phyloP scores from a whole-genome alignment of 2,329 filamentous ascomycete species.

The Pyrenophora teres region DNA sequence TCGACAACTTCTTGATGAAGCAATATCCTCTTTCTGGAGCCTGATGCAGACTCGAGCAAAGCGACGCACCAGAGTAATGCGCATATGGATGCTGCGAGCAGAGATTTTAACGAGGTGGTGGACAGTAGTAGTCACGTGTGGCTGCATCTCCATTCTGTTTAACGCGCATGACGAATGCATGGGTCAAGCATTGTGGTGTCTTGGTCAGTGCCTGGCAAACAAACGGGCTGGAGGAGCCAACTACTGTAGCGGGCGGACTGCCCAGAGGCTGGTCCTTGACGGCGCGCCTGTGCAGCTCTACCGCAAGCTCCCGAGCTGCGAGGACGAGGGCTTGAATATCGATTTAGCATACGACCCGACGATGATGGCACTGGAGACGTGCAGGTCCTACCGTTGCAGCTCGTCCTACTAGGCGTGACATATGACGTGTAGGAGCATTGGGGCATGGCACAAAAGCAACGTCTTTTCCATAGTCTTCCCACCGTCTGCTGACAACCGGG shows the following conservation, averaged over 20 bases:
- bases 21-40: slow-evolving; percentile 7
- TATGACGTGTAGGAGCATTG: slow-evolving; percentile 21
- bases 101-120: too few species aligned
- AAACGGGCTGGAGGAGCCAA: slow-evolving; percentile 13
- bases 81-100: too few species aligned
- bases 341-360: not conserved
- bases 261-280: slow-evolving; percentile 21
- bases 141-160: not conserved
- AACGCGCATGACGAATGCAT: not conserved
- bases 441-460: not conserved
- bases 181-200: not conserved
- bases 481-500: slow-evolving; percentile 25
- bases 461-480: slow-evolving; percentile 9
- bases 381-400: slow-evolving; percentile 11
- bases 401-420: not conserved
- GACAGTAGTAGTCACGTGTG: too few species aligned
- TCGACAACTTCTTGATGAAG: slow-evolving; percentile 18
- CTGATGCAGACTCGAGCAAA: not conserved
- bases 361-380: slow-evolving; percentile 2
- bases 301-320: not conserved
- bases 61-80: slow-evolving; percentile 1
- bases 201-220: slow-evolving; percentile 9
- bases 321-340: not conserved
- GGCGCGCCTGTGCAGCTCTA: slow-evolving; percentile 7
- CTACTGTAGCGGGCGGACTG: slow-evolving; percentile 15